Percentiles rank a stretch among this genome's conserved stretches.
These are phyloP conservation scores for Populus ilicifolia DNA, from an alignment of 345 rosid genomes.

Conservation along the genomic window DNA sequence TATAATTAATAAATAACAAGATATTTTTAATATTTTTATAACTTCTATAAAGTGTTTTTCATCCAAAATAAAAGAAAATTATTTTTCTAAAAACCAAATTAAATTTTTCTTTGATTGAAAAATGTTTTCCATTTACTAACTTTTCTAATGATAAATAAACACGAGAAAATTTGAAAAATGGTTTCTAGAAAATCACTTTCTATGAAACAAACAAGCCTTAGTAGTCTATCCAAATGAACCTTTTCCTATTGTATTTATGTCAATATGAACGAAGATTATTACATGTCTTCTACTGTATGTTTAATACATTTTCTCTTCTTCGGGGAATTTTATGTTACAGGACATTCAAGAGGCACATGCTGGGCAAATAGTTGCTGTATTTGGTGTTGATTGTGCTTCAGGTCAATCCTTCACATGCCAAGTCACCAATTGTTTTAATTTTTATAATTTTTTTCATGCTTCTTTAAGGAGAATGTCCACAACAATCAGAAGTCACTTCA, in stretches of 20 bases:
- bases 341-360: conserved; percentile 99
- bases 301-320: conserved; percentile 6
- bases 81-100: too few relatives aligned
- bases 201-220: neutral
- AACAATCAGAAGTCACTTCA: neutral
- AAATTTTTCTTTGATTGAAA: too few relatives aligned
- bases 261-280: neutral
- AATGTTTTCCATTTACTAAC: too few relatives aligned
- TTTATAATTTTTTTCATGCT: neutral
- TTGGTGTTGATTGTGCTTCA: conserved; percentile 99
- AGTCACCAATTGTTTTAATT: neutral
- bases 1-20: too few relatives aligned
- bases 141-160: too few relatives aligned
- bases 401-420: conserved; percentile 33
- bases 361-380: conserved; percentile 97
- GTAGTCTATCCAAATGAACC: neutral
- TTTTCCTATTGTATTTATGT: neutral
- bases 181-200: too few relatives aligned
- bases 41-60: too few relatives aligned
- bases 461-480: neutral
- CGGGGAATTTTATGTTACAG: conserved; percentile 31
- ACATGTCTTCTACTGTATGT: neutral
- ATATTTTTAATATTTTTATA: too few relatives aligned
- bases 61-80: too few relatives aligned
- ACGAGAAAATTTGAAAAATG: too few relatives aligned